Conservation (phyloP, 148 eudicot genomes). For the Cornus suecica region DNA sequence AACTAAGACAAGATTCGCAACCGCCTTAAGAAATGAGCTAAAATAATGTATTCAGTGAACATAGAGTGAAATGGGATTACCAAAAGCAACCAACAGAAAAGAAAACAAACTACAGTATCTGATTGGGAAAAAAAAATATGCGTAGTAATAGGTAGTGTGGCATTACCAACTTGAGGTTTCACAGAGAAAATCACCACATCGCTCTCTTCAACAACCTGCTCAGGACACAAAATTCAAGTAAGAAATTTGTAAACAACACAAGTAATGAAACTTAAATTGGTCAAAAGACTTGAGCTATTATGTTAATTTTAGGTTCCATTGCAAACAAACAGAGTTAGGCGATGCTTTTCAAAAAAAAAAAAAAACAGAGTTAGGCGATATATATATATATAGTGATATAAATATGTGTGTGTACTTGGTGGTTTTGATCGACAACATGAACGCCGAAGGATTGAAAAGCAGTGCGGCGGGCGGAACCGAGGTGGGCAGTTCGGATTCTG, state of each 20-base stretch:
- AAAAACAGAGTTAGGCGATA: no score
- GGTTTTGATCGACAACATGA: conserved; percentile 54
- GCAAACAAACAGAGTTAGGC: no score
- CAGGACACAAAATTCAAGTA: conserved; percentile 8
- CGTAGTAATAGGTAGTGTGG: neutral
- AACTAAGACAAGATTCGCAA: no score
- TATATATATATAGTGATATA: neutral
- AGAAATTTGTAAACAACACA: neutral
- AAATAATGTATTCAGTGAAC: no score
- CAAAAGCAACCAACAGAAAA: no score
- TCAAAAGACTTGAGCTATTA: no score
- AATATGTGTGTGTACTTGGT: conserved; percentile 36
- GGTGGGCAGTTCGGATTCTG: conserved; percentile 76
- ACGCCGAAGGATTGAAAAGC: conserved; percentile 86
- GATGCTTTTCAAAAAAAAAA: no score
- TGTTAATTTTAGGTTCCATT: no score
- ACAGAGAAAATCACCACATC: conserved; percentile 81
- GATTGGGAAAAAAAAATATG: neutral
- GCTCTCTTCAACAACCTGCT: conserved; percentile 72
- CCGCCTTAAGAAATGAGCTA: no score
- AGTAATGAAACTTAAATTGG: neutral
- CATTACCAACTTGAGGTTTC: conserved; percentile 81
- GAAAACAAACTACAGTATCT: neutral
- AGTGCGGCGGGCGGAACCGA: conserved; percentile 47
- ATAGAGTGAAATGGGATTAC: neutral